Conservation (phyloP, 768 basidiomycete species). For the Ramaria rubella region DNA sequence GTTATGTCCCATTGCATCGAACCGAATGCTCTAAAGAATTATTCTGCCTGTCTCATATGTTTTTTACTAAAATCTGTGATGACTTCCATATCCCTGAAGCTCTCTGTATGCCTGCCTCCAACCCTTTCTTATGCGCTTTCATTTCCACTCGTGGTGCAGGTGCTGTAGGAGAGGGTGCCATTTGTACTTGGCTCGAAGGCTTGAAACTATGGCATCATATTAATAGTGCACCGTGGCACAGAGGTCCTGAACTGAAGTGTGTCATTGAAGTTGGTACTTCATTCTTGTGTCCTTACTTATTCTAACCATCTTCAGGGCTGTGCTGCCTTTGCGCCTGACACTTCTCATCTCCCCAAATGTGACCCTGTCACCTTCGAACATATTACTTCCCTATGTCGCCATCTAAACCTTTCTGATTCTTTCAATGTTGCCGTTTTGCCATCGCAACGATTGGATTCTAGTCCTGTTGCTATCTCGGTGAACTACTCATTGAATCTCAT, state of each 20-base stretch:
- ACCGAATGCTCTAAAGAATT: conserved; percentile 8
- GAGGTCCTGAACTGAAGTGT: conserved; percentile 18
- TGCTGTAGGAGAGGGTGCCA: no score
- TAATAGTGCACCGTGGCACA: no score
- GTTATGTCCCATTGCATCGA: neutral
- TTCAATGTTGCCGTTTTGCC: conserved; percentile 21
- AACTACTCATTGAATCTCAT: no score
- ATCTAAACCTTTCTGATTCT: conserved; percentile 14
- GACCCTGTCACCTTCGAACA: conserved; percentile 32
- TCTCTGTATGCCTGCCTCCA: conserved; percentile 25
- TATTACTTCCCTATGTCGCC: conserved; percentile 18
- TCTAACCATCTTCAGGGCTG: no score
- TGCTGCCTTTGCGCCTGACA: conserved; percentile 19
- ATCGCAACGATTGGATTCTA: conserved; percentile 19
- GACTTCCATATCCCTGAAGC: conserved; percentile 27
- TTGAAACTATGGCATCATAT: no score
- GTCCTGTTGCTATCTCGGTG: no score
- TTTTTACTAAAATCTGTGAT: conserved; percentile 36
- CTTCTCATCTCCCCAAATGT: conserved; percentile 14
- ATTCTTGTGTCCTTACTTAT: no score
- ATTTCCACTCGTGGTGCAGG: neutral
- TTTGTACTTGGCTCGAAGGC: no score
- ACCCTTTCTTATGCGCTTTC: conserved; percentile 17
- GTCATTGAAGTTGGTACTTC: conserved; percentile 12
- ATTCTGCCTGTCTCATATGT: conserved; percentile 27